phyloP scores from a whole-genome alignment of 2,329 filamentous ascomycete species.

The Trichoderma simmonsii region DNA sequence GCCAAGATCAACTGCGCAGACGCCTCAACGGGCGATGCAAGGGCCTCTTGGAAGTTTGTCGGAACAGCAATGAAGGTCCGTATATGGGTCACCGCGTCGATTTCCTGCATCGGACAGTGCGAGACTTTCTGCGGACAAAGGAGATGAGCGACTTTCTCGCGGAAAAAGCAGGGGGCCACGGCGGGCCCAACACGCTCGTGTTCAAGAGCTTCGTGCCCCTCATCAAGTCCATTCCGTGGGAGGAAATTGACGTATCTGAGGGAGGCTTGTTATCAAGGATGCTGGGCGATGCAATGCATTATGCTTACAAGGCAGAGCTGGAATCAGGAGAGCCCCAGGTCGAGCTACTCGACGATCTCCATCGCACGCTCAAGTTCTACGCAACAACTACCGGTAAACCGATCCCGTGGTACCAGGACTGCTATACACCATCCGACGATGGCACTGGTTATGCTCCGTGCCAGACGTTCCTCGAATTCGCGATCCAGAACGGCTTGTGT shows the following conservation, averaged over 20 bases:
- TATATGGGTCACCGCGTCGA: conserved; percentile 6
- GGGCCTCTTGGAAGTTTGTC: not conserved
- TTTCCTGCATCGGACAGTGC: conserved; percentile 20
- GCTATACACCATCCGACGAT: not conserved
- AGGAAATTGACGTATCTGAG: not conserved
- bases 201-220: not conserved
- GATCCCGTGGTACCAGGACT: not conserved
- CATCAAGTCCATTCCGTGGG: not conserved
- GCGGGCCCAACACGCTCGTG: not conserved
- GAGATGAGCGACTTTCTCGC: not conserved
- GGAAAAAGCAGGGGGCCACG: not conserved
- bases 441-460: not conserved
- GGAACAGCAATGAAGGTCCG: not conserved
- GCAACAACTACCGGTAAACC: not conserved
- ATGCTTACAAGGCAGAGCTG: not conserved
- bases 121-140: conserved; percentile 12
- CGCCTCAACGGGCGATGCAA: not conserved
- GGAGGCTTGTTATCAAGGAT: not conserved
- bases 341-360: not conserved
- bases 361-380: not conserved
- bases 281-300: not conserved
- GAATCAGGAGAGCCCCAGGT: not conserved
- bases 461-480: not conserved
- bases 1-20: not conserved
- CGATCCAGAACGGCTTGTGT: not conserved